phyloP scores from a whole-genome alignment of 257 asterid genomes.

The Solanum megistacrolobum region DNA sequence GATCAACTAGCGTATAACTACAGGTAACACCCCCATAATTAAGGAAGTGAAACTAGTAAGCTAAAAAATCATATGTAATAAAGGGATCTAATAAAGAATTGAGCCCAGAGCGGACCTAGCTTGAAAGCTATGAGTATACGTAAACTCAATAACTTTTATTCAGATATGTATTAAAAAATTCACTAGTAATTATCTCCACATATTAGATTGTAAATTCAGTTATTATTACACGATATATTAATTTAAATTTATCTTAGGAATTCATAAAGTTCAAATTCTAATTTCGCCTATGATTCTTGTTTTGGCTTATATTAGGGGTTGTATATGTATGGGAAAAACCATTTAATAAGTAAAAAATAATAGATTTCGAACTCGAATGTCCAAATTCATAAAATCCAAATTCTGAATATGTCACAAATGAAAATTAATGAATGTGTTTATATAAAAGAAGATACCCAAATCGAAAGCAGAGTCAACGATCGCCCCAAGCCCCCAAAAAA shows the following conservation, averaged over 20 bases:
- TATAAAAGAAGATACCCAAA: background rate
- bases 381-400: too few relatives aligned
- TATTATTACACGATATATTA: background rate
- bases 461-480: background rate
- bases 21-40: background rate
- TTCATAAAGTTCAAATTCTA: background rate
- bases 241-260: background rate
- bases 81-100: background rate
- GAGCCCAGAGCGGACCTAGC: accelerated
- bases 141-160: background rate
- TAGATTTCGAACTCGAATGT: background rate
- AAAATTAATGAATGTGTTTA: background rate
- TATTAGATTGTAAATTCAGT: background rate
- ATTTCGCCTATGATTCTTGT: too few relatives aligned
- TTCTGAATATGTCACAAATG: too few relatives aligned
- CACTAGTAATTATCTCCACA: background rate
- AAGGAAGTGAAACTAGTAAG: background rate
- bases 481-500: background rate
- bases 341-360: background rate
- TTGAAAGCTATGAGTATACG: background rate
- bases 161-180: background rate
- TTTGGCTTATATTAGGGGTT: background rate
- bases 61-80: background rate
- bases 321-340: background rate
- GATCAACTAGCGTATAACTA: background rate